These are phyloP conservation scores for Porcisia deanei DNA, from an alignment of 208 protist genomes.

Conservation along the genomic window DNA sequence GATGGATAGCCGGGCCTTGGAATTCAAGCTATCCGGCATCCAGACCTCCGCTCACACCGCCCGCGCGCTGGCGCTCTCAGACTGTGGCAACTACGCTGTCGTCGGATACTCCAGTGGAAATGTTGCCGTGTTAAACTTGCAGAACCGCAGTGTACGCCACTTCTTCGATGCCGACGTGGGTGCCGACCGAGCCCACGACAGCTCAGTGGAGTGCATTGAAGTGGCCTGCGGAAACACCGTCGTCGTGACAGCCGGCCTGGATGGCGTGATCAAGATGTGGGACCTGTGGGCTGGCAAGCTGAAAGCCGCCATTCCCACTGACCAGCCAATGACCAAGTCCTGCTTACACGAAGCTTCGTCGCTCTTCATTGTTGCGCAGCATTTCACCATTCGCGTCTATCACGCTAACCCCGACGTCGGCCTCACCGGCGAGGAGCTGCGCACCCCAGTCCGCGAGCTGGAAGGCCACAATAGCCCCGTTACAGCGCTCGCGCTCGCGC, in stretches of 20 bases:
- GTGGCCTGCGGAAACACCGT: conserved; percentile 75
- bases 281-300: conserved; percentile 51
- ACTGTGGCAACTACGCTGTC: conserved; percentile 89
- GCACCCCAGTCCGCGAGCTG: conserved; percentile 71
- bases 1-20: conserved; percentile 76
- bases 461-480: conserved; percentile 82
- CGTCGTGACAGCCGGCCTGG: conserved; percentile 74
- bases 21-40: conserved; percentile 82
- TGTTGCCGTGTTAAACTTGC: conserved; percentile 67
- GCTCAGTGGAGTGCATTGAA: conserved; percentile 78
- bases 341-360: conserved; percentile 74
- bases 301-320: conserved; percentile 39
- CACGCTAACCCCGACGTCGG: conserved; percentile 73
- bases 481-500: conserved; percentile 76
- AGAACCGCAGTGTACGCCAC: conserved; percentile 79
- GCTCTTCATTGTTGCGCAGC: conserved; percentile 77
- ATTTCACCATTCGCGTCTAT: conserved; percentile 75
- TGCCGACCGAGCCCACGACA: conserved; percentile 49
- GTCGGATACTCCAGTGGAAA: conserved; percentile 89
- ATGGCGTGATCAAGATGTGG: conserved; percentile 83
- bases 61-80: conserved; percentile 72
- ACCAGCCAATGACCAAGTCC: conserved; percentile 63
- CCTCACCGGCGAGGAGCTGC: conserved; percentile 35
- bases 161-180: conserved; percentile 59
- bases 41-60: conserved; percentile 69